phyloP scores from a whole-genome alignment of 345 rosid genomes.

The Melastoma malabathricum region DNA sequence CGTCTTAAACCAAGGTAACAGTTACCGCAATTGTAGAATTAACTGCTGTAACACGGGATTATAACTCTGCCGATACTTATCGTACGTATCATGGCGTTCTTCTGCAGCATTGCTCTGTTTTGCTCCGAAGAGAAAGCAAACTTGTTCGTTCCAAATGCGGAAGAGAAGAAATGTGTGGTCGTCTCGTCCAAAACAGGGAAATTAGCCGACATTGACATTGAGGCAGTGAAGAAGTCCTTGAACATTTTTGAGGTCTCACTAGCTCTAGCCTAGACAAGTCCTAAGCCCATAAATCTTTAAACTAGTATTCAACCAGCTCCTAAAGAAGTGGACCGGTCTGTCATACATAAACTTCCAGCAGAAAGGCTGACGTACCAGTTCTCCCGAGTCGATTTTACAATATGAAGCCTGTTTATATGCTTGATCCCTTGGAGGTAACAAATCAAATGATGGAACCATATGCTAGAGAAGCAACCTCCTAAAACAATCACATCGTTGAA shows the following conservation, averaged over 20 bases:
- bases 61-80: not conserved
- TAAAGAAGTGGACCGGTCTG: too few species aligned
- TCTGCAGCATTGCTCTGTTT: constrained; percentile 71
- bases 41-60: not conserved
- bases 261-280: constrained; percentile 43
- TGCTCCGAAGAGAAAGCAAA: constrained; percentile 58
- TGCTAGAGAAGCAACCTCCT: too few species aligned
- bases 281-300: not conserved
- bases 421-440: too few species aligned
- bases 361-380: too few species aligned
- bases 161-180: constrained; percentile 49
- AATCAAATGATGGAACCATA: too few species aligned
- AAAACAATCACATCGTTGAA: constrained; percentile 34
- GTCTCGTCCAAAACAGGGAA: constrained; percentile 61
- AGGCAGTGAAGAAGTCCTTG: constrained; percentile 44
- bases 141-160: constrained; percentile 52
- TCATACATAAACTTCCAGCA: too few species aligned
- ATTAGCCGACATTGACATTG: constrained; percentile 48
- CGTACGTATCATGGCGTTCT: not conserved
- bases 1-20: constrained; percentile 61
- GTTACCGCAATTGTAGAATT: not conserved
- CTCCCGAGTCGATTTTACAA: too few species aligned
- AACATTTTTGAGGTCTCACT: constrained; percentile 45
- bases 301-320: too few species aligned
- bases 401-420: too few species aligned